Evolutionary conservation across 345 rosid species (phyloP).

Genomic region (Kernera saxatilis): DNA sequence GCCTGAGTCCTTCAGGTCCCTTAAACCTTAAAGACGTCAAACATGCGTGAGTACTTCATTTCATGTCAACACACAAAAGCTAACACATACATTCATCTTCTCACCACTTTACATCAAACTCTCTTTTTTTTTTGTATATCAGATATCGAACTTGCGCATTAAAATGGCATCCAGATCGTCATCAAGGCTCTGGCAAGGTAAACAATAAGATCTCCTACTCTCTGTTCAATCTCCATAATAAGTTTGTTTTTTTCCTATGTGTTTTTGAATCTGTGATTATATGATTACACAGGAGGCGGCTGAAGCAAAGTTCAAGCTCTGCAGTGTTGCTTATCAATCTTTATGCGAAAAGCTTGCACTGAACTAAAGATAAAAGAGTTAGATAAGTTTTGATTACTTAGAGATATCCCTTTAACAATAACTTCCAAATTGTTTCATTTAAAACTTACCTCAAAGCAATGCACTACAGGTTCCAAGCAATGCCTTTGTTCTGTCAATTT

Average conservation of each 20-base stretch:
- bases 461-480: neutral
- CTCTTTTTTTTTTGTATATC: neutral
- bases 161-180: slow-evolving; percentile 99
- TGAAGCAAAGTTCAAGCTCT: slow-evolving; percentile 89
- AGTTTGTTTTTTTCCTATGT: neutral
- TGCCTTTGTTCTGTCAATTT: neutral
- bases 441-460: neutral
- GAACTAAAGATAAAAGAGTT: slow-evolving; percentile 28
- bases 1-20: slow-evolving; percentile 68
- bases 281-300: slow-evolving; percentile 48
- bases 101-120: neutral
- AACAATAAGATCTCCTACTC: neutral
- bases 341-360: slow-evolving; percentile 63
- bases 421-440: neutral
- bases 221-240: neutral
- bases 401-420: neutral
- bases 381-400: slow-evolving; percentile 16
- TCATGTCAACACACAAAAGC: slow-evolving; percentile 3
- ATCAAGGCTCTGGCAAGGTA: slow-evolving; percentile 86
- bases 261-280: neutral
- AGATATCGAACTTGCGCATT: slow-evolving; percentile 83
- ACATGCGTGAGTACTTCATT: slow-evolving; percentile 54
- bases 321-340: slow-evolving; percentile 85
- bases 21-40: slow-evolving; percentile 74
- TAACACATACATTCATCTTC: neutral